A percentile compares a stretch with the other conserved stretches of the same genome.
These are phyloP conservation scores for Drechslera avenae DNA, from an alignment of 2,329 filamentous ascomycete species.

Conservation along the genomic window DNA sequence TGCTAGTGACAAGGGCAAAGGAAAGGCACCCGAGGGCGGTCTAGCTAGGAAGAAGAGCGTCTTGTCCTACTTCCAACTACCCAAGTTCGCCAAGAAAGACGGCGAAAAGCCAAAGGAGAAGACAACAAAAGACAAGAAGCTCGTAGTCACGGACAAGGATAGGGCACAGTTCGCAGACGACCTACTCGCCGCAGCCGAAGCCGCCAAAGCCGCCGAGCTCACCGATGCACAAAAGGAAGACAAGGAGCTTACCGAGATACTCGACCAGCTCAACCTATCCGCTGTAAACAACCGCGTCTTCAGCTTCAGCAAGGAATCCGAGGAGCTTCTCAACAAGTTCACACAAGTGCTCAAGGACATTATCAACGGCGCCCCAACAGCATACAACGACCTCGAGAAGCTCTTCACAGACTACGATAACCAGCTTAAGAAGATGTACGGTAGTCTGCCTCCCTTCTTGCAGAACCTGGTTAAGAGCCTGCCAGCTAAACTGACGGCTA, in stretches of 20 bases:
- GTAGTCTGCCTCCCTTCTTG: conserved; percentile 74
- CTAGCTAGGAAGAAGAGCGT: conserved; percentile 48
- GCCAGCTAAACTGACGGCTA: conserved; percentile 78
- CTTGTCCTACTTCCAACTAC: conserved; percentile 41
- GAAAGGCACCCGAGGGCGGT: conserved; percentile 37
- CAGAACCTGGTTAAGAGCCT: conserved; percentile 86
- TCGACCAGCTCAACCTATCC: conserved; percentile 82
- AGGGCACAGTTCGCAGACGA: conserved; percentile 43
- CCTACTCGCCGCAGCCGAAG: conserved; percentile 41
- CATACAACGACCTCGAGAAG: conserved; percentile 84
- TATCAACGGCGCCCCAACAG: conserved; percentile 89
- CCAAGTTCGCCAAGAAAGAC: conserved; percentile 42
- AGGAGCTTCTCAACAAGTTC: conserved; percentile 81
- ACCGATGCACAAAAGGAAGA: conserved; percentile 61
- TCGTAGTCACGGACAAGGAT: conserved; percentile 44
- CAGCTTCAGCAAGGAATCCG: conserved; percentile 80
- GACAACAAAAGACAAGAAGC: conserved; percentile 31
- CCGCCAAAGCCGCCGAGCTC: conserved; percentile 39
- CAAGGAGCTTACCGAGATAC: conserved; percentile 75
- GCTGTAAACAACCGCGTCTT: conserved; percentile 86
- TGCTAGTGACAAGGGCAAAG: conserved; percentile 35
- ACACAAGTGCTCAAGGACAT: conserved; percentile 90
- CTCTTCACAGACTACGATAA: conserved; percentile 67
- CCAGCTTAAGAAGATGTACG: conserved; percentile 68
- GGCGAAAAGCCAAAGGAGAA: conserved; percentile 41